Base-by-base conservation (phyloP, 169 alveolate species). In the Eimeria acervulina region DNA sequence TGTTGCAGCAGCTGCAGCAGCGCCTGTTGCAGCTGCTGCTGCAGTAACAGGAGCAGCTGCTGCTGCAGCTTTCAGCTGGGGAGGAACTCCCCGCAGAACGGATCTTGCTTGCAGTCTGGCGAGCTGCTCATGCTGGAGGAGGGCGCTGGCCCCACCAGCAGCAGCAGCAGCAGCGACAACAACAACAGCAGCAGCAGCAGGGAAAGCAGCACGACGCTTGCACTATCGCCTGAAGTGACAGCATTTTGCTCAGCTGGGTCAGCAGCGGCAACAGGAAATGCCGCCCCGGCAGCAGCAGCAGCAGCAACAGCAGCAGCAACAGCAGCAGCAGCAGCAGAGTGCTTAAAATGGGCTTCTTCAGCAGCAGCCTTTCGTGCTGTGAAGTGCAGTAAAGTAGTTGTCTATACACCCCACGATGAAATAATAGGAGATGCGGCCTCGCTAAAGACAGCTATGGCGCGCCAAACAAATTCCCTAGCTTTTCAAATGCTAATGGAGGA, bases 281-380 rank as follows among this genome's bases (percentile, higher is more conserved):
- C 6, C 12, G 26, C 40, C 42, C 0, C 89, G 44, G 66, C 89
- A 1, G 68, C 89, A 80, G 42, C 89, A n/a, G 28, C 89, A 80
- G 68, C 89, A 80, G 89, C 89, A 36, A 7, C 89, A 13, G 89
- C 89, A 80, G 31, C 61, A 38, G 87, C 87, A 12, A 38, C 87
- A 76, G 89, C 68, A 42, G 68, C 63, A 80, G 89, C 89, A 42
- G 89, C 89, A 42, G 89, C 89, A 80, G 89, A 80, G 40, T 80
- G 89, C 68, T n/a, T 42, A 47, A 44, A 17, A 44, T 40, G 44
- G 0, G 89, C 68, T 31, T 80, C 66, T 23, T 2, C 89, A 80
- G 68, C 89, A 42, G 47, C 89, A 47, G 89, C 89, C 19, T 80
- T 80, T n/a, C 8, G 38, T 10, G 89, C 89, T 80, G 89, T 42